Evolutionary conservation across 805 yeast species (phyloP), one percentile per base, ranked within the genome.

Genomic region (Metschnikowia colocasiae): DNA sequence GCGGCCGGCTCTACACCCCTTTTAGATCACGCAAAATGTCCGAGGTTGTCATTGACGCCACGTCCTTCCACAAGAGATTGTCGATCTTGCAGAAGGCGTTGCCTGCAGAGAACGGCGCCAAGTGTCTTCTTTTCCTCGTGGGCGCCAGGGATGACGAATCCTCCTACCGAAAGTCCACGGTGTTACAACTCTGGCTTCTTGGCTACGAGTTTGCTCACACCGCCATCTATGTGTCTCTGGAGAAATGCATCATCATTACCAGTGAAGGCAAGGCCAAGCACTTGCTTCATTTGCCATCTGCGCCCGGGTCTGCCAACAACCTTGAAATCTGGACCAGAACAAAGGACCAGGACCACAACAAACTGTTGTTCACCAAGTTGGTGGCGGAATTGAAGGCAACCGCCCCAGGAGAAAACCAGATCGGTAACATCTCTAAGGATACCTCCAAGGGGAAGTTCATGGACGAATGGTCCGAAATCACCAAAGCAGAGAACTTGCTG

Each of bases 181-280:
- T 86, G 38, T 67, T 91, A 40, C 97, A 91, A 63, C 85, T 82
- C 44, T 92, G 98, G 98, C 71, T 92, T 45, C 69, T 92, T 41
- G 96, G 97, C 3, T 92, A 91, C 63, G 98, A 94, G 63, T 92
- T 92, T 61, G 95, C 96, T n/a, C 94, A 94, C 43, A 90, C 97
- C 1, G 82, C 82, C 26, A 67, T 92, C 45, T 80, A 76, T 43
- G 68, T 91, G 48, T 78, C 86, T 3, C 74, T 76, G 46, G 79
- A 77, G 32, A 81, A 80, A 54, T 71, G 81, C 32, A 65, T 81
- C 3, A 71, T 92, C 46, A 74, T 91, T 48, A 91, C 97, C 0
- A 83, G 92, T 26, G 84, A 82, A 41, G 88, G 88, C 6, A 92
- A 92, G 67, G 89, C 95, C 35, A 87, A 83, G 63, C 85, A 90